phyloP scores from a whole-genome alignment of 768 basidiomycete genomes.

The Termitomyces sp. region DNA sequence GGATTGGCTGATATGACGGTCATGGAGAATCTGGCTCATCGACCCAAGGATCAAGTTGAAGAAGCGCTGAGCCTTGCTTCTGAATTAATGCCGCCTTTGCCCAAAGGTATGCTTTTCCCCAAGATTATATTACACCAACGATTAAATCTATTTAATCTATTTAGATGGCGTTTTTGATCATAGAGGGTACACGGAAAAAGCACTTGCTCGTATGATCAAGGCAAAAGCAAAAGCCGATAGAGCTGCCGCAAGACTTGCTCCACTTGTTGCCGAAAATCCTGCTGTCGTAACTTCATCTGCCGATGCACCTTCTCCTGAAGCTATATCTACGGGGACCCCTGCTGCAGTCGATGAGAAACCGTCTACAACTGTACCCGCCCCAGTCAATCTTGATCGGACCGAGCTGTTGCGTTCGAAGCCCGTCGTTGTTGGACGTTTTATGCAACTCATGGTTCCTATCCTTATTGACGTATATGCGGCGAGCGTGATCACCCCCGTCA shows the following conservation, averaged over 20 bases:
- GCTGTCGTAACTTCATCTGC: slow-evolving; percentile 2
- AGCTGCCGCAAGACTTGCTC: slow-evolving; percentile 58
- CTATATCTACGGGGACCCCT: slow-evolving; percentile 24
- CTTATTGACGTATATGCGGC: slow-evolving; percentile 99
- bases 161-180: slow-evolving; percentile 94
- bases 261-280: slow-evolving; percentile 17
- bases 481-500: slow-evolving; percentile 81
- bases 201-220: slow-evolving; percentile 68
- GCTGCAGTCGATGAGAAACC: slow-evolving; percentile 31
- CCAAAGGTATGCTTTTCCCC: slow-evolving; percentile 58
- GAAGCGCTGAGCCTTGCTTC: slow-evolving; percentile 86
- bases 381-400: slow-evolving; percentile 48
- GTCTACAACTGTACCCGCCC: slow-evolving; percentile 27
- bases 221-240: slow-evolving; percentile 81
- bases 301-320: slow-evolving; percentile 23
- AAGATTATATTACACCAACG: background rate
- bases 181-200: slow-evolving; percentile 85
- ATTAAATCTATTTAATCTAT: slow-evolving; percentile 11
- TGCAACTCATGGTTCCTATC: slow-evolving; percentile 86
- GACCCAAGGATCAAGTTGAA: slow-evolving; percentile 96
- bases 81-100: slow-evolving; percentile 89
- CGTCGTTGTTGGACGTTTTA: slow-evolving; percentile 76
- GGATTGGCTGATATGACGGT: slow-evolving; percentile 95
- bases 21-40: slow-evolving; percentile 94
- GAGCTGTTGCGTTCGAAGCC: slow-evolving; percentile 72